Evolutionary conservation across 1,139 yeast species (phyloP).

Genomic region (Suhomyces chickasaworum): DNA sequence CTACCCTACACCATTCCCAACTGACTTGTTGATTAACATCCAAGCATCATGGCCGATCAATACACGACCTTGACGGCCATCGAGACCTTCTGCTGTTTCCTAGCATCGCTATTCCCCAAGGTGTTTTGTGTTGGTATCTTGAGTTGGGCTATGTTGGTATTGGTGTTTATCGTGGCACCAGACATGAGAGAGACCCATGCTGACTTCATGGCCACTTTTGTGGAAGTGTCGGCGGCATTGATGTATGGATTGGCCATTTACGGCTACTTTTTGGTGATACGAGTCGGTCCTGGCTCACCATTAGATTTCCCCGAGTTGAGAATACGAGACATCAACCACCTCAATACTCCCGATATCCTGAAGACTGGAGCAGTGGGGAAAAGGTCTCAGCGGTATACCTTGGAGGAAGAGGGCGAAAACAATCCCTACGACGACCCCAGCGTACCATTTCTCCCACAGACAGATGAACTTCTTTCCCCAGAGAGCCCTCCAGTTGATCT

Average conservation of each 20-base stretch:
- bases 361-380: background rate
- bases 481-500: constrained; percentile 36
- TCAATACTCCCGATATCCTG: constrained; percentile 8
- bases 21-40: background rate
- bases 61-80: background rate
- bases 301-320: constrained; percentile 46
- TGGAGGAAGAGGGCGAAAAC: background rate
- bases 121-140: constrained; percentile 51
- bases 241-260: constrained; percentile 31
- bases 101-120: constrained; percentile 62
- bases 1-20: background rate
- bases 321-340: constrained; percentile 14
- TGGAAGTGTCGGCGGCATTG: constrained; percentile 21
- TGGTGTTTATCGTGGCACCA: constrained; percentile 22
- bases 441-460: constrained; percentile 7
- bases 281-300: constrained; percentile 68
- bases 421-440: constrained; percentile 7
- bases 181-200: constrained; percentile 7
- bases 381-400: background rate
- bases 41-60: constrained; percentile 1
- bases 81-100: constrained; percentile 45
- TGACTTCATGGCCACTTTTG: constrained; percentile 15
- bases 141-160: constrained; percentile 48
- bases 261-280: constrained; percentile 58
- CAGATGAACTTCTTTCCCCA: constrained; percentile 13